A percentile compares a stretch with the other conserved stretches of the same genome.
Evolutionary conservation across 352 stramenopile genomes (phyloP).

Genomic region (Phytopythium delawarense): DNA sequence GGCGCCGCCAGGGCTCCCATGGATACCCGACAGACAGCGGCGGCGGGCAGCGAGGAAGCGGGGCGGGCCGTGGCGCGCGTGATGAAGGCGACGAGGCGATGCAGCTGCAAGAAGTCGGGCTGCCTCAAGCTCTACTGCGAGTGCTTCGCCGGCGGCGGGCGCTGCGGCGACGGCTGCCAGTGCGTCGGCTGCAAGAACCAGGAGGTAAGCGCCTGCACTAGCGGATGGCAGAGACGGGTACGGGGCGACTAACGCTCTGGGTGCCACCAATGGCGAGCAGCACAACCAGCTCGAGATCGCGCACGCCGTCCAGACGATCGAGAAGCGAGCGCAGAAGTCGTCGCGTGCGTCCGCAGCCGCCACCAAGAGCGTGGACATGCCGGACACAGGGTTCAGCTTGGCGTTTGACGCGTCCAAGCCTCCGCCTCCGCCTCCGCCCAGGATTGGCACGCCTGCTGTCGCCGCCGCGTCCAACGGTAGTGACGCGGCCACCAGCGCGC

Average conservation of each 20-base stretch:
- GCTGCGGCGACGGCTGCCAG: slow-evolving; percentile 63
- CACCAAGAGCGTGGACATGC: slow-evolving; percentile 5
- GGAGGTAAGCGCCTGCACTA: slow-evolving; percentile 13
- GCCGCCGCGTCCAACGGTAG: background rate
- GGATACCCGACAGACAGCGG: background rate
- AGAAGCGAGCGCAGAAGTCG: slow-evolving; percentile 48
- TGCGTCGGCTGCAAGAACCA: slow-evolving; percentile 79
- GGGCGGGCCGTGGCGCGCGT: background rate
- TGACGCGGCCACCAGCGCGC: background rate
- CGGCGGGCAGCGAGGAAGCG: background rate
- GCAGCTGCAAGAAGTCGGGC: slow-evolving; percentile 96
- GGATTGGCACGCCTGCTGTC: background rate
- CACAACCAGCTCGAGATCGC: slow-evolving; percentile 54
- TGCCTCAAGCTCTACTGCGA: slow-evolving; percentile 95
- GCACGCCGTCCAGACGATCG: slow-evolving; percentile 45
- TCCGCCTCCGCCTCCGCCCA: background rate
- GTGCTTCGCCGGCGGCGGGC: slow-evolving; percentile 54
- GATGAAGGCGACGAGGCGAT: slow-evolving; percentile 43
- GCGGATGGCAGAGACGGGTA: no score
- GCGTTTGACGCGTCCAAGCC: background rate
- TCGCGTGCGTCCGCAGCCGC: slow-evolving; percentile 28
- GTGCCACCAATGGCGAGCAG: slow-evolving; percentile 1
- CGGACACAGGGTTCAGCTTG: slow-evolving; percentile 13
- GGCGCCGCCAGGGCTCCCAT: background rate
- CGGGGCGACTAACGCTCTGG: background rate